phyloP scores from a whole-genome alignment of 2,329 filamentous ascomycete genomes.

The Metarhizium anisopliae region DNA sequence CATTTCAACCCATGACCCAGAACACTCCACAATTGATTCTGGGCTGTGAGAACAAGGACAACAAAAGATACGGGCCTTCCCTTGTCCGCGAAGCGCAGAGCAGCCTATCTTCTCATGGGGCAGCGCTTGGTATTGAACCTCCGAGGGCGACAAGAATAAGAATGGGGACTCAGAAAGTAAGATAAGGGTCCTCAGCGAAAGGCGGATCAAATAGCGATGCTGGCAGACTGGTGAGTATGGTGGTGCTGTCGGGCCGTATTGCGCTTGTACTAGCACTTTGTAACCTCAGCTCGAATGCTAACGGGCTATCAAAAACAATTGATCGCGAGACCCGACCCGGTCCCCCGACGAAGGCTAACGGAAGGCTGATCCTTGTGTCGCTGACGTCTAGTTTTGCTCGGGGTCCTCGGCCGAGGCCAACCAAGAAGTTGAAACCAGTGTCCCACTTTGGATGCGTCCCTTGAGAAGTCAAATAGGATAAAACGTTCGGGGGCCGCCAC shows the following conservation, averaged over 20 bases:
- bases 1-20: conserved; percentile 7
- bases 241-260: not conserved
- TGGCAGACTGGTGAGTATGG: not conserved
- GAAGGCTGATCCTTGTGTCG: not conserved
- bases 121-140: not conserved
- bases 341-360: not conserved
- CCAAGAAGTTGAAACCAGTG: not conserved
- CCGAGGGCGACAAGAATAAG: not conserved
- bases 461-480: not conserved
- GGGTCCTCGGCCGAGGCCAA: not conserved
- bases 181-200: not conserved
- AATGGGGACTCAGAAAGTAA: not conserved
- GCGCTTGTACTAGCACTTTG: not conserved
- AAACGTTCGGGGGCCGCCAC: not conserved
- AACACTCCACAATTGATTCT: conserved; percentile 3
- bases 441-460: not conserved
- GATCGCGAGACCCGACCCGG: no score
- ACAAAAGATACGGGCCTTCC: not conserved
- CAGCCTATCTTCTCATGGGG: not conserved
- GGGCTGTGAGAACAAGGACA: not conserved
- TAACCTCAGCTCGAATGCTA: not conserved
- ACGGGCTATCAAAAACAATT: no score
- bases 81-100: not conserved
- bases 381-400: not conserved
- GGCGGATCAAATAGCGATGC: not conserved